Evolutionary conservation across 768 basidiomycete genomes (phyloP).

Genomic region (Pulveroboletus sp.): DNA sequence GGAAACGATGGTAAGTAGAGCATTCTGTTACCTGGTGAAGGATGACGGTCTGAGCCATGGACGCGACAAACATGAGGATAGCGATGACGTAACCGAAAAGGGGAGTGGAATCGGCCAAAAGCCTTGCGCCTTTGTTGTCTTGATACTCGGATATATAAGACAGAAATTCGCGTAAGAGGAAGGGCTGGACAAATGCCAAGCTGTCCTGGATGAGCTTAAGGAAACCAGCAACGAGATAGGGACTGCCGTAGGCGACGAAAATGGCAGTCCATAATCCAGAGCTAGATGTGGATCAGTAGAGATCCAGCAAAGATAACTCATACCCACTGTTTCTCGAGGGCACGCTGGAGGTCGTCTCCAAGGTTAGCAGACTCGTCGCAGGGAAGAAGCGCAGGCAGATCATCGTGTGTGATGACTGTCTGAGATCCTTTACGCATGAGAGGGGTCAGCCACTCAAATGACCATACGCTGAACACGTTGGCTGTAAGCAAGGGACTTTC

Average conservation of each 20-base stretch:
- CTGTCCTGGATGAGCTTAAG: conserved; percentile 79
- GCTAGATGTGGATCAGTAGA: conserved; percentile 30
- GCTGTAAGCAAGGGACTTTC: conserved; percentile 74
- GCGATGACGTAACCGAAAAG: conserved; percentile 76
- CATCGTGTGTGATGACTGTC: conserved; percentile 74
- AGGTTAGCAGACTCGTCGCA: conserved; percentile 68
- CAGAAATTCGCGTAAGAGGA: conserved; percentile 74
- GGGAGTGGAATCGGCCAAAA: conserved; percentile 28
- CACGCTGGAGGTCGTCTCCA: conserved; percentile 51
- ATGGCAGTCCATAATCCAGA: conserved; percentile 70
- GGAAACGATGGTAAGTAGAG: neutral
- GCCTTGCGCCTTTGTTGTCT: conserved; percentile 32
- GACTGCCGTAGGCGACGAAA: conserved; percentile 71
- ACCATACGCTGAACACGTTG: conserved; percentile 78
- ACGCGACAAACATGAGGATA: conserved; percentile 71
- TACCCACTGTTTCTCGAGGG: conserved; percentile 62
- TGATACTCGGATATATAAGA: conserved; percentile 81
- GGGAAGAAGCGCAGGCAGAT: conserved; percentile 70
- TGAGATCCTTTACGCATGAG: conserved; percentile 66
- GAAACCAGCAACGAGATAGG: conserved; percentile 55
- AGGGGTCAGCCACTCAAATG: conserved; percentile 83
- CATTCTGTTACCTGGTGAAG: conserved; percentile 62
- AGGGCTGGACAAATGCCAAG: conserved; percentile 82
- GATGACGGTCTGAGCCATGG: conserved; percentile 72
- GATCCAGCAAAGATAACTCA: neutral